phyloP scores from a whole-genome alignment of 495 filamentous ascomycete genomes.

The Podospora australis region DNA sequence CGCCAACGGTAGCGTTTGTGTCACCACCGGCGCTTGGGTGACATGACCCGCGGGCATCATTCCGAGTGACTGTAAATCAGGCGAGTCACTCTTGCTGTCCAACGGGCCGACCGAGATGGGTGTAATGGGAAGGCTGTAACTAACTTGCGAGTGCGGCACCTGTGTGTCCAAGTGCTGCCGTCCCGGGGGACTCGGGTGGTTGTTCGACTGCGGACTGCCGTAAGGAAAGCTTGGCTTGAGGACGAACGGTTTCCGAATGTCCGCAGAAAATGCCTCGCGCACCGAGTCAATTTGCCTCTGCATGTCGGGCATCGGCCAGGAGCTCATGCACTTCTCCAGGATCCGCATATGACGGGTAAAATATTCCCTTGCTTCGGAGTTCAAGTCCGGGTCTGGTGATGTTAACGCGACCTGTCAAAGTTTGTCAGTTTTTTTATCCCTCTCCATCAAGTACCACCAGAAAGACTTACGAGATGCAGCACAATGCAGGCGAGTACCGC shows the following conservation, averaged over 20 bases:
- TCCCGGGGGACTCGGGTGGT: conserved; percentile 56
- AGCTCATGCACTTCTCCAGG: conserved; percentile 72
- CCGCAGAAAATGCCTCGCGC: conserved; percentile 86
- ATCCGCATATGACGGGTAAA: conserved; percentile 96
- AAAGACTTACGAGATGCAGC: conserved; percentile 73
- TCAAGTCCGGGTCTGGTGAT: conserved; percentile 85
- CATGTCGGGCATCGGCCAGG: conserved; percentile 91
- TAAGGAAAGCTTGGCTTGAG: conserved; percentile 85
- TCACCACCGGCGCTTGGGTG: conserved; percentile 35
- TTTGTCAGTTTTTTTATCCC: background rate
- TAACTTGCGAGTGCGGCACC: conserved; percentile 59
- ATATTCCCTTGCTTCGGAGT: conserved; percentile 77
- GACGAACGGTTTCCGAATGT: conserved; percentile 78
- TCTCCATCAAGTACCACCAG: background rate
- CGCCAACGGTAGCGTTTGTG: conserved; percentile 51
- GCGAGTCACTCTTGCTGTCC: conserved; percentile 75
- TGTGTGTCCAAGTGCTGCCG: conserved; percentile 36
- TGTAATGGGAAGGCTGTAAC: conserved; percentile 74
- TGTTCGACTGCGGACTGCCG: conserved; percentile 63
- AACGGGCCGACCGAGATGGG: conserved; percentile 70
- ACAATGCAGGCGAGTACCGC: conserved; percentile 87
- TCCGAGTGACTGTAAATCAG: conserved; percentile 67
- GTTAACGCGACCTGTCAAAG: conserved; percentile 74
- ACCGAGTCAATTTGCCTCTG: conserved; percentile 85
- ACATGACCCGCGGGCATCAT: conserved; percentile 62